Base-by-base conservation (phyloP, 805 yeast species). In the Candida peoriensis region DNA sequence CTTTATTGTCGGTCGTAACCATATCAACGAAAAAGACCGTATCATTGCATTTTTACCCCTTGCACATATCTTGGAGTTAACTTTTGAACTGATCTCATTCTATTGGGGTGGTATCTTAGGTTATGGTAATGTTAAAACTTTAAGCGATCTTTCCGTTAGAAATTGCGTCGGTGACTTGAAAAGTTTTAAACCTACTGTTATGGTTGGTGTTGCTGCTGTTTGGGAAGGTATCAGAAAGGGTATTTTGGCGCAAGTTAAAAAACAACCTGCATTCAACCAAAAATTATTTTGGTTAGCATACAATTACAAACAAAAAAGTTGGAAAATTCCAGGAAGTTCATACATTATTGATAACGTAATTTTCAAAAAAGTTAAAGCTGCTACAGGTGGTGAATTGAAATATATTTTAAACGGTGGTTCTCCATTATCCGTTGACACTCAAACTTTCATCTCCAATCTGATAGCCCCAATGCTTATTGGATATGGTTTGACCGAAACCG, bases 161-260 rank as follows among this genome's bases (percentile, higher is more conserved):
- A 84, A 93, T 65, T 88, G 95, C 67, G 65, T 74, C 38, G 90
- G 96, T 53, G 98, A 93, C 60, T 74, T 93, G 68, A 74, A 71
- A 37, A 84, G 82, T 54, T 84, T 88, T 63, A 72, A 78, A 59
- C 98, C 98, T 39, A 84, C 96, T 5, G 63, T 89, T 48, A 84
- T 93, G 96, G 96, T 88, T 46, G 98, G 96, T 61, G 98, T 93
- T 38, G 97, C 97, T 13, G 96, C 97, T 5, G 97, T 93, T 34
- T 93, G 96, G 95, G 98, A 93, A 68, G 72, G 82, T 24, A 86
- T 93, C 42, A 82, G 89, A 61, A 93, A 93, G 69, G 98, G 98
- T 39, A 82, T 93, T 40, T 42, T 86, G 39, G 74, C 74, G 36
- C 88, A 89, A 64, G 74, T 93, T 46, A 66, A 70, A 46, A 72